Conservation (phyloP, 139 green algal genomes). For the Chlamydomonas sphaeroides region DNA sequence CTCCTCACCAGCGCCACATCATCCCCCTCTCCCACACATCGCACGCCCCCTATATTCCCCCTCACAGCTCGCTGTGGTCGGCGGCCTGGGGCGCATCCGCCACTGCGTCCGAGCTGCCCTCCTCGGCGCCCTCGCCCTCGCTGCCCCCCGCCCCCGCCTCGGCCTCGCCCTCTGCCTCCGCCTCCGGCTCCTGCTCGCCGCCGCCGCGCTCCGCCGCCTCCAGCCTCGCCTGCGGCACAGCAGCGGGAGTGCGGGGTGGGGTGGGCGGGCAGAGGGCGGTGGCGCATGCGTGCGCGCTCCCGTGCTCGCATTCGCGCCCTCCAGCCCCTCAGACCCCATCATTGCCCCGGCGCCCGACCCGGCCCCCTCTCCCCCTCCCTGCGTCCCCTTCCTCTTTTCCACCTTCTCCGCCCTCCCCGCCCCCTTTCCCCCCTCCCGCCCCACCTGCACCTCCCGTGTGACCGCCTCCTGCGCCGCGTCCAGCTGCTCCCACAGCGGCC, state of each 20-base stretch:
- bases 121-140: neutral
- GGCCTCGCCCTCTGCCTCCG: neutral
- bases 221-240: neutral
- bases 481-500: conserved; percentile 21
- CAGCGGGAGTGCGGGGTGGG: too few species aligned
- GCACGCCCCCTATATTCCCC: too few species aligned
- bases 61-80: neutral
- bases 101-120: neutral
- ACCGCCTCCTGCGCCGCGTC: conserved; percentile 35
- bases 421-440: neutral
- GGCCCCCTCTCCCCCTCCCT: neutral
- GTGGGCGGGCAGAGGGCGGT: neutral
- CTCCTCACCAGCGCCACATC: too few species aligned
- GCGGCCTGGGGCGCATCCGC: neutral
- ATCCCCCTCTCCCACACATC: too few species aligned
- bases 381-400: neutral
- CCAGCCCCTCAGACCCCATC: too few species aligned
- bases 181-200: neutral
- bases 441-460: conserved; percentile 21
- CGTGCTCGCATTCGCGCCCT: neutral
- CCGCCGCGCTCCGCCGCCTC: neutral
- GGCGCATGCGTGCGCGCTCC: too few species aligned
- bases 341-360: too few species aligned
- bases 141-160: neutral
- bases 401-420: neutral